Conservation (phyloP, 805 yeast genomes). For the Blastobotrys parvus region DNA sequence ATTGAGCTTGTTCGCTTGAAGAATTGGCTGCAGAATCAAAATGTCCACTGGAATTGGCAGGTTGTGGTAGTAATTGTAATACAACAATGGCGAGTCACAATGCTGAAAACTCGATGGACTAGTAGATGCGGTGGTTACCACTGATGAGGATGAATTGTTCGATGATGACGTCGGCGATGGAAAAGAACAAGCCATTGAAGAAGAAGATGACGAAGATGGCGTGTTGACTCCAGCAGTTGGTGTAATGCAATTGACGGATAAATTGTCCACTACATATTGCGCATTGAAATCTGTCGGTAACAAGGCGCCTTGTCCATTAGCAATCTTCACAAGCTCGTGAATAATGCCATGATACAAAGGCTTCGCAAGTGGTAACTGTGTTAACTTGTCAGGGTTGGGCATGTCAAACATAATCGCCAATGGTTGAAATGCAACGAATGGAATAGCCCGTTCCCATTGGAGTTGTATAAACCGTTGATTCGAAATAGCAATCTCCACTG, state of each 20-base stretch:
- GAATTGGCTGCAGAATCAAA: conserved; percentile 73
- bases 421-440: conserved; percentile 71
- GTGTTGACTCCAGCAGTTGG: conserved; percentile 1
- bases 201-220: neutral
- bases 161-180: conserved; percentile 1
- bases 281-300: conserved; percentile 1
- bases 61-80: conserved; percentile 56
- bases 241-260: conserved; percentile 1
- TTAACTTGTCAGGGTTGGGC: conserved; percentile 50
- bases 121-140: conserved; percentile 1
- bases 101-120: conserved; percentile 1
- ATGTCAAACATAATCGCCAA: conserved; percentile 66
- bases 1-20: conserved; percentile 81
- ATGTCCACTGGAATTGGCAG: conserved; percentile 62
- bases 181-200: too few species aligned
- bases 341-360: conserved; percentile 78
- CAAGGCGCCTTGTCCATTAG: conserved; percentile 34
- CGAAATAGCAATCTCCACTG: conserved; percentile 9
- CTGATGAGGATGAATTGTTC: neutral
- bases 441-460: conserved; percentile 82
- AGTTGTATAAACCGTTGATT: conserved; percentile 21
- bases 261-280: conserved; percentile 1
- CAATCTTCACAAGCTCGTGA: conserved; percentile 60
- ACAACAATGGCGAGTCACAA: conserved; percentile 44
- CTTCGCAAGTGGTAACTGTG: conserved; percentile 58